A percentile compares a stretch with the other conserved stretches of the same genome.
These are phyloP conservation scores for Epichloe gansuensis DNA, from an alignment of 2,329 filamentous ascomycete species.

Conservation along the genomic window DNA sequence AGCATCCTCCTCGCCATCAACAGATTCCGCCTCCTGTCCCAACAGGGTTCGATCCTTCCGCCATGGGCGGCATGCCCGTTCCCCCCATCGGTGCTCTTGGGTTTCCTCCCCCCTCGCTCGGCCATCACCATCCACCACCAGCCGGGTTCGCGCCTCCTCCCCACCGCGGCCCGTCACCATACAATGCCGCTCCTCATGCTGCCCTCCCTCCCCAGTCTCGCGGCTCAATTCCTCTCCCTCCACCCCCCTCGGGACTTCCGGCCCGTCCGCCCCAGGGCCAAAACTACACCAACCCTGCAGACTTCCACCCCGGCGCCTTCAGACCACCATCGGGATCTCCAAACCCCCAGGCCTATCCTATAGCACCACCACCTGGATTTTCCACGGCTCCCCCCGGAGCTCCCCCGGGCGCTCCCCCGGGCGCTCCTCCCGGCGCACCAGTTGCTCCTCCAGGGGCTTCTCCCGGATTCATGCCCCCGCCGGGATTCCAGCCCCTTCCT, in stretches of 20 bases:
- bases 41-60: constrained; percentile 23
- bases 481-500: constrained; percentile 34
- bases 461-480: constrained; percentile 28
- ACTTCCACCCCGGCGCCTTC: constrained; percentile 33
- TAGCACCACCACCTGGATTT: constrained; percentile 29
- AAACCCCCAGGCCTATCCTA: constrained; percentile 26
- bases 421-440: constrained; percentile 8
- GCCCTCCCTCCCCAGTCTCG: constrained; percentile 13
- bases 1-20: constrained; percentile 14
- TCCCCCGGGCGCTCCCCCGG: too few relatives aligned
- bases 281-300: constrained; percentile 33
- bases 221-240: constrained; percentile 28
- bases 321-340: constrained; percentile 26
- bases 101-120: constrained; percentile 11
- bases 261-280: constrained; percentile 36
- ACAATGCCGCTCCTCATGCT: constrained; percentile 14
- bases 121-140: constrained; percentile 16
- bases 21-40: constrained; percentile 9
- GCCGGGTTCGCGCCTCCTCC: constrained; percentile 25
- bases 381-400: constrained; percentile 21
- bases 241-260: constrained; percentile 38
- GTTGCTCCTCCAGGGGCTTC: constrained; percentile 28
- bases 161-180: constrained; percentile 19
- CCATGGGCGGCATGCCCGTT: constrained; percentile 13
- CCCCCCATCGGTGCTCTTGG: constrained; percentile 1